Conservation (phyloP, 73 alveolate genomes). For the Blepharisma japonicum region DNA sequence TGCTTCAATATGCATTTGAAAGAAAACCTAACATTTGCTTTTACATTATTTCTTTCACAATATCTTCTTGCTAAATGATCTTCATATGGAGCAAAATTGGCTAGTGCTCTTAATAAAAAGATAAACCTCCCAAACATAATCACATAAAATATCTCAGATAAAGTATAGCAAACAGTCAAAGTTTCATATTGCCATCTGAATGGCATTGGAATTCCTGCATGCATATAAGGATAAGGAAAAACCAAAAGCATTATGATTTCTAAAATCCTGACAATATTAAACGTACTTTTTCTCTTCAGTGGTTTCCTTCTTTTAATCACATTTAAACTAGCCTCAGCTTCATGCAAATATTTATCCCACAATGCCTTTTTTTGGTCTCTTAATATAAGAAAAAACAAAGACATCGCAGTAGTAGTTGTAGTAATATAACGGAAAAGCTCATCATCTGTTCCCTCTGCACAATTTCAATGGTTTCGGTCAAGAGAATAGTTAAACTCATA, state of each 20-base stretch:
- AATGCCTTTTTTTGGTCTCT: background rate
- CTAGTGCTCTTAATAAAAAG: background rate
- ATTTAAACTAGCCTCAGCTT: background rate
- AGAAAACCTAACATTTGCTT: slow-evolving; percentile 14
- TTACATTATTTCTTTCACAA: slow-evolving; percentile 6
- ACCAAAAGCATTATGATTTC: background rate
- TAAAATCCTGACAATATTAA: background rate
- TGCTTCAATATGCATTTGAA: slow-evolving; percentile 15
- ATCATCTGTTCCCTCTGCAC: background rate
- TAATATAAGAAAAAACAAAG: background rate
- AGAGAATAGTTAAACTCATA: slow-evolving; percentile 8
- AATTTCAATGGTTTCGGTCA: background rate
- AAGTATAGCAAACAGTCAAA: background rate
- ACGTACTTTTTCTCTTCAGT: background rate
- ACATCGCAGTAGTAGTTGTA: background rate
- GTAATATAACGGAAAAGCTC: slow-evolving; percentile 15
- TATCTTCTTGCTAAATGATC: slow-evolving; percentile 1
- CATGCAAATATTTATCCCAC: background rate
- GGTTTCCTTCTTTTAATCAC: background rate
- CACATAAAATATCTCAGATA: slow-evolving; percentile 18
- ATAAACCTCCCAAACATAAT: slow-evolving; percentile 6
- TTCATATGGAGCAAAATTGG: slow-evolving; percentile 23
- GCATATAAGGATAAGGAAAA: slow-evolving; percentile 24
- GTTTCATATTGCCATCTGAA: too few species aligned
- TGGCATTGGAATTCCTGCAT: background rate